Evolutionary conservation across 208 protist species (phyloP).

Genomic region (Balamuthia mandrillaris): DNA sequence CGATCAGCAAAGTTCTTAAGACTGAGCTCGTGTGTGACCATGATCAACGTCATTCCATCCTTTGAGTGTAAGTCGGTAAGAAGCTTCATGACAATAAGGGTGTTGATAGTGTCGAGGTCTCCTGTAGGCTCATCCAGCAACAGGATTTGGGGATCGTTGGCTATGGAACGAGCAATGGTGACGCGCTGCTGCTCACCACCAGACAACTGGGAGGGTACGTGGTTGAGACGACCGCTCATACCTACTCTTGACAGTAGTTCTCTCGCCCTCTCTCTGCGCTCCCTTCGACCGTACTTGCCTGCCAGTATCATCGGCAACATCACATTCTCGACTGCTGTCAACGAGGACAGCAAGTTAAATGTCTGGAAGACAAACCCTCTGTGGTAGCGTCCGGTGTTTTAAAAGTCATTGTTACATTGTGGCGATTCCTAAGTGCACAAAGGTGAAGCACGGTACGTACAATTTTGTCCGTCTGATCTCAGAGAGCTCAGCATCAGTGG

Average conservation of each 20-base stretch:
- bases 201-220: slow-evolving; percentile 88
- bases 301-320: slow-evolving; percentile 90
- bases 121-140: slow-evolving; percentile 93
- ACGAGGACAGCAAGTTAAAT: slow-evolving; percentile 91
- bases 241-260: slow-evolving; percentile 81
- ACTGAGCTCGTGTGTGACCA: slow-evolving; percentile 95
- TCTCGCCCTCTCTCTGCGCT: slow-evolving; percentile 75
- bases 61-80: slow-evolving; percentile 66
- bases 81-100: slow-evolving; percentile 87
- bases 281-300: slow-evolving; percentile 31
- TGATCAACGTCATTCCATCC: slow-evolving; percentile 86
- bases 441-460: neutral
- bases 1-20: slow-evolving; percentile 88
- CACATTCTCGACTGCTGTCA: slow-evolving; percentile 90
- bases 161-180: slow-evolving; percentile 89
- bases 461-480: slow-evolving; percentile 45
- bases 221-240: slow-evolving; percentile 80
- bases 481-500: slow-evolving; percentile 49
- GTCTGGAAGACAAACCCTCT: slow-evolving; percentile 94
- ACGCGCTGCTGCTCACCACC: slow-evolving; percentile 94
- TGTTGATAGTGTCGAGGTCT: slow-evolving; percentile 93
- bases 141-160: slow-evolving; percentile 88
- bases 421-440: neutral
- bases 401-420: neutral
- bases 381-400: neutral